These are phyloP conservation scores for Plasmopara viticola DNA, from an alignment of 352 stramenopile species.

Conservation along the genomic window DNA sequence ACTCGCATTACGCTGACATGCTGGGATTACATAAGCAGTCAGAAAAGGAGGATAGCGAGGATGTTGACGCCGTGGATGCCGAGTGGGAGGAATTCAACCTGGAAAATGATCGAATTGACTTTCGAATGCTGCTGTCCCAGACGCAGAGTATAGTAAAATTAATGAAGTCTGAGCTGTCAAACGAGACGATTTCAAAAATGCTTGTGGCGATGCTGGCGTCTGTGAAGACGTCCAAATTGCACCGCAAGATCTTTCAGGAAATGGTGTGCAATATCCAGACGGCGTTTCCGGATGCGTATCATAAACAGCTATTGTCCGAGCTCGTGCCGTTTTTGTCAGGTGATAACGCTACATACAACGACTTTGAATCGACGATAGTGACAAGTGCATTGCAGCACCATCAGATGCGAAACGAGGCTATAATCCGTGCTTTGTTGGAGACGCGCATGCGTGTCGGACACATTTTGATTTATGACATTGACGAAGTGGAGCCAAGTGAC, in stretches of 20 bases:
- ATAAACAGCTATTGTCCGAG: slow-evolving; percentile 49
- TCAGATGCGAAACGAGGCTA: slow-evolving; percentile 74
- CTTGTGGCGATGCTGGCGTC: slow-evolving; percentile 78
- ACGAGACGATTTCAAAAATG: slow-evolving; percentile 81
- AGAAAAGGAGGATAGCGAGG: slow-evolving; percentile 14
- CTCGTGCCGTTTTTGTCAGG: slow-evolving; percentile 79
- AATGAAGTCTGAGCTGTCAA: slow-evolving; percentile 55
- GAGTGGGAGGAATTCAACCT: slow-evolving; percentile 85
- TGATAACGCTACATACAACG: slow-evolving; percentile 62
- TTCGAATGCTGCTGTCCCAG: slow-evolving; percentile 65
- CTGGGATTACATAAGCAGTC: slow-evolving; percentile 50
- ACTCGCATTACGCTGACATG: slow-evolving; percentile 65
- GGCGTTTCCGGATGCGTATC: slow-evolving; percentile 55
- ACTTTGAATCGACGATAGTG: slow-evolving; percentile 65
- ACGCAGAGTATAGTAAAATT: slow-evolving; percentile 55
- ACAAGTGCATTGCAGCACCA: slow-evolving; percentile 65
- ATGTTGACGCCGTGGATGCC: slow-evolving; percentile 47
- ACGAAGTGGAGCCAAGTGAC: slow-evolving; percentile 56
- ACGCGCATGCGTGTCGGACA: slow-evolving; percentile 79
- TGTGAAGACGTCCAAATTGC: slow-evolving; percentile 79
- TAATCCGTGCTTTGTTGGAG: slow-evolving; percentile 71
- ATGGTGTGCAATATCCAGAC: slow-evolving; percentile 85
- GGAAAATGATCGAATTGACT: slow-evolving; percentile 84
- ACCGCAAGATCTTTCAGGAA: slow-evolving; percentile 85
- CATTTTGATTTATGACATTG: slow-evolving; percentile 79